Conservation (phyloP, 2,329 filamentous ascomycete genomes). For the Cercospora nicotianae region DNA sequence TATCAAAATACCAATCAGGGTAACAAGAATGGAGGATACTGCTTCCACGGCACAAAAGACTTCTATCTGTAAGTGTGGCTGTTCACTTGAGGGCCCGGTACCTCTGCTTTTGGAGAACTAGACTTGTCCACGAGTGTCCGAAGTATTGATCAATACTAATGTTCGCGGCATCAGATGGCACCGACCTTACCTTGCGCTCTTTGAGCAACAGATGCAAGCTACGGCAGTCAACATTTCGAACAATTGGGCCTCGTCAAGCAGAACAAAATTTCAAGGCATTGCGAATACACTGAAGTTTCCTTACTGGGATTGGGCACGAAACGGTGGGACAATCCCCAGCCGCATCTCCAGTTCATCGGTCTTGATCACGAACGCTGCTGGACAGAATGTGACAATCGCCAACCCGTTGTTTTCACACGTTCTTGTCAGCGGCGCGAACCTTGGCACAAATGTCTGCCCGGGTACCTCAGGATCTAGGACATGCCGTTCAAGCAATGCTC, state of each 20-base stretch:
- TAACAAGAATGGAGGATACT: slow-evolving; percentile 7
- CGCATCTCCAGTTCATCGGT: slow-evolving; percentile 29
- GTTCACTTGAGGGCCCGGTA: too few species aligned
- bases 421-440: slow-evolving; percentile 25
- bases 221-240: slow-evolving; percentile 27
- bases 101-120: not conserved
- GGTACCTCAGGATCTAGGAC: slow-evolving; percentile 34
- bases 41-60: slow-evolving; percentile 9
- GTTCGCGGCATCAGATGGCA: slow-evolving; percentile 26
- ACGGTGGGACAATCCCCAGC: slow-evolving; percentile 28
- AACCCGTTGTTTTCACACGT: slow-evolving; percentile 34
- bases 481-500: slow-evolving; percentile 30
- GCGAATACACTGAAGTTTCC: slow-evolving; percentile 31
- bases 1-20: slow-evolving; percentile 7
- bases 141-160: not conserved
- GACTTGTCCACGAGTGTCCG: not conserved
- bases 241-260: slow-evolving; percentile 16
- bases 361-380: slow-evolving; percentile 31
- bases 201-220: slow-evolving; percentile 32
- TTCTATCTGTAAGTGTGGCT: slow-evolving; percentile 11
- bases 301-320: slow-evolving; percentile 35
- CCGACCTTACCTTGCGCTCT: slow-evolving; percentile 31
- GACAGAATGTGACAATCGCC: slow-evolving; percentile 26
- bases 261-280: slow-evolving; percentile 23
- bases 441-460: slow-evolving; percentile 31